Base-by-base conservation (phyloP, 2,329 filamentous ascomycete genomes). In the Fusarium succisae region DNA sequence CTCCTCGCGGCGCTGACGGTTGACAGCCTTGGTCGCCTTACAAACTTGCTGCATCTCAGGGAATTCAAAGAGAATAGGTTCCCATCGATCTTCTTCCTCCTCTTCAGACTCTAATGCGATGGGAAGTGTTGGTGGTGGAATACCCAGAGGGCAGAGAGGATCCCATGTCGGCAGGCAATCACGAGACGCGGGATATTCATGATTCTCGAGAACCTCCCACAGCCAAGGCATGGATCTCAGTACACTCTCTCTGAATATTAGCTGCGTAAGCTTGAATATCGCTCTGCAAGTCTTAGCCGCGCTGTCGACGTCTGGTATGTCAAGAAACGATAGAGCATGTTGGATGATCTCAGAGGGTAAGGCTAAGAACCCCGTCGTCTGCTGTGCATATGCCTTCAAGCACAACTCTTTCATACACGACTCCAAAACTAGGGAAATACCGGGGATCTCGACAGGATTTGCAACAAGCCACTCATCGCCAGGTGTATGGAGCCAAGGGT, bases 391-490 rank as follows among this genome's bases (percentile, higher is more conserved):
- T 3, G 0, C 22, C 22, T 17, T 5, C 0, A 30, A 8, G 2
- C 6, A 3, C 13, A 15, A 6, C 5, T 15, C 6, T 2, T 24
- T 4, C 2, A 24, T 5, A 12, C 45, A 68, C 5, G 9, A 8
- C 20, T 26, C 35, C 2, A 67, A 20, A 1, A n/a, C 32, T 17
- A 13, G 14, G 3, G 8, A n/a, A 0, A 68, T n/a, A 0, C 20
- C 35, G 1, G 63, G 35, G 8, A 68, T 7, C 28, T 68, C 63
- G 0, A 61, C 45, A 3, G 65, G 65, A 3, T 67, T 67, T 3
- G 65, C 53, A 2, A 14, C 45, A 37, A 67, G 17, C 63, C 65
- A 67, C 15, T 67, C 65, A 11, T 45, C 28, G 3, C 65, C 53
- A 1, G 38, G 11, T 1, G 26, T 7, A 17, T 67, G 44, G 1